Base-by-base conservation (phyloP, 176 grass and related monocot genomes). In the Coix lacrymajobi region DNA sequence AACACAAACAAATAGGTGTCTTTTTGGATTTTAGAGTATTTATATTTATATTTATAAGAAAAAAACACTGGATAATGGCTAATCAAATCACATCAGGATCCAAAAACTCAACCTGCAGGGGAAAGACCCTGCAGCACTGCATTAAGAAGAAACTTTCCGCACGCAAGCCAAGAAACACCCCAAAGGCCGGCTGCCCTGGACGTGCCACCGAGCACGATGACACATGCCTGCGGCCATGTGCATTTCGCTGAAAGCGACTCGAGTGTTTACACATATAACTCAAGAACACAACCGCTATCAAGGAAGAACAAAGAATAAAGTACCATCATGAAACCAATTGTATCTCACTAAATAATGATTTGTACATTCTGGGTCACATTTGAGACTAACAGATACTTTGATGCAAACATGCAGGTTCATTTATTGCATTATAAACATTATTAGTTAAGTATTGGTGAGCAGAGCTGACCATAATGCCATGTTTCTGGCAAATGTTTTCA, bases 401-500 rank as follows among this genome's bases (percentile, higher is more conserved):
- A 85, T 62, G 71, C 69, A 72, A 82, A 76, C 17, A 58, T 24
- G 22, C 3, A 62, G n/a, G 34, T 52, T 54, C 57, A 77, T 29
- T 73, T 78, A 62, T 30, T 79, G 41, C 37, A 82, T 68, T 71
- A 79, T 80, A 67, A 79, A 43, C 44, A 85, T 26, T 75, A 61
- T 34, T 33, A 33, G 15, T 76, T 28, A 70, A 66, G 38, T 45
- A 26, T 24, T 66, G 43, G 49, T 60, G 77, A 67, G 24, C 81
- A 87, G 20, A 73, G 89, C 96, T 70, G 57, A 95, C 96, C 88
- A 90, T 80, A 84, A 98, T 83, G 13, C 71, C 83, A 85, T 95
- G 89, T 90, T 82, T 95, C 65, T 93, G 76, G 87, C 96, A 98
- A 82, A 98, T 98, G 73, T 83, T 93, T 90, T 98, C 93, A 90